Evolutionary conservation across 306 rosid species (phyloP), one percentile per base, ranked within the genome.

Genomic region (Malus sylvestris): DNA sequence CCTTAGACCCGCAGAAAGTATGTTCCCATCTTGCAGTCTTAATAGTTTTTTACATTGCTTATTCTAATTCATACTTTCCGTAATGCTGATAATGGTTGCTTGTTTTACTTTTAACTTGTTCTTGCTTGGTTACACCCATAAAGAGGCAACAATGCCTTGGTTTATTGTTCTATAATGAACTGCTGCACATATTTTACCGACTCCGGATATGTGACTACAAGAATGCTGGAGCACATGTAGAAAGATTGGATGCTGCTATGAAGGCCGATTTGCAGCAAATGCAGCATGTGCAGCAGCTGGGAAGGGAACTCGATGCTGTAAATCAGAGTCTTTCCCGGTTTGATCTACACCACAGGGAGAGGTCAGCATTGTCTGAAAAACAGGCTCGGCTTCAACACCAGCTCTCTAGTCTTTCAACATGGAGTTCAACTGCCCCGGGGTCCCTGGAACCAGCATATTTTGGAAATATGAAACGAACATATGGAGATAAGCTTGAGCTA

Each of bases 161-260:
- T 73, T 84, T 94, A 68, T 87, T 90, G 74, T 94, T 92, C 81
- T 94, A 92, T 82, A 94, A 90, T 81, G 96, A 94, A 84, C 85
- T 94, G 77, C 87, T 94, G 80, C 96, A 94, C 73, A 83, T 92
- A 81, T 95, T 95, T 88, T 95, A 95, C 77, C 90, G 91, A 68
- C 80, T 92, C 73, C 93, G 96, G 82, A 82, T 91, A 65, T 94
- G 98, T 75, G 98, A 94, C 84, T 92, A 94, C 90, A 94, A 94
- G 91, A 90, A 88, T 83, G 98, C 93, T 81, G 89, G 92, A 46
- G 90, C 88, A 20, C 97, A 91, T 79, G 88, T 92, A 35, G 98
- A 94, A 83, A 92, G 78, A 81, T 82, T 94, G 86, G 98, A 94
- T 72, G 96, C 96, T 84, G 93, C 97, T 60, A 75, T 92, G 97